Evolutionary conservation across 169 alveolate species (phyloP), one percentile per base, ranked within the genome.

Genomic region (Hepatocystis sp.): DNA sequence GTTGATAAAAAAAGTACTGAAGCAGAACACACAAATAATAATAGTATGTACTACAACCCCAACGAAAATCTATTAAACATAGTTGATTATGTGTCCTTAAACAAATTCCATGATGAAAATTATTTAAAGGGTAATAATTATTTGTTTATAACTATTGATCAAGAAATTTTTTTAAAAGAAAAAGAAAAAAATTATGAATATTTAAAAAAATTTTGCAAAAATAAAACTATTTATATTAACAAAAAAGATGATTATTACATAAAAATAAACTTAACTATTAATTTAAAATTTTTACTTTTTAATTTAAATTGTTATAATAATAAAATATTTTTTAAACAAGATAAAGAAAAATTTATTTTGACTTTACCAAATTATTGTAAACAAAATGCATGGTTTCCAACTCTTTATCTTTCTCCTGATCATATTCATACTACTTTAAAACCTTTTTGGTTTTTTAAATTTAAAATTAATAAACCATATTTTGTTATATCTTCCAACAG

Each of bases 401-500:
- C 89, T 10, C 23, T 81, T 13, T n/a, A n/a, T n/a, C n/a, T n/a
- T n/a, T n/a, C n/a, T n/a, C 49, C 81, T 15, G 49, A 61, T 49
- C 23, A 32, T 10, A 25, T 49, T 15, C 60, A 60, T 40, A 39
- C 42, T 28, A 47, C 60, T 61, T 40, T 56, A 15, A 81, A 17
- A 81, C 63, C 84, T 63, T 23, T 32, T 15, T 81, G 89, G 89
- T 28, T n/a, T 30, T 10, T 25, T 0, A 23, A 19, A 28, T 81
- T 19, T 56, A 81, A 34, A 34, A 64, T 63, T 81, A 47, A 61
- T 8, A 81, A 49, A 3, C 89, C 89, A 4, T 81, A 63, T 42
- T 51, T 81, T 63, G 67, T 81, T 55, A 81, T 81, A 32, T 81
- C 89, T 1, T 81, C 89, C n/a, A 81, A 81, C 13, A 81, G 68